Evolutionary conservation across 192 early-diverging fungal species (phyloP), one percentile per base, ranked within the genome.

Genomic region (Linnemannia schmuckeri): DNA sequence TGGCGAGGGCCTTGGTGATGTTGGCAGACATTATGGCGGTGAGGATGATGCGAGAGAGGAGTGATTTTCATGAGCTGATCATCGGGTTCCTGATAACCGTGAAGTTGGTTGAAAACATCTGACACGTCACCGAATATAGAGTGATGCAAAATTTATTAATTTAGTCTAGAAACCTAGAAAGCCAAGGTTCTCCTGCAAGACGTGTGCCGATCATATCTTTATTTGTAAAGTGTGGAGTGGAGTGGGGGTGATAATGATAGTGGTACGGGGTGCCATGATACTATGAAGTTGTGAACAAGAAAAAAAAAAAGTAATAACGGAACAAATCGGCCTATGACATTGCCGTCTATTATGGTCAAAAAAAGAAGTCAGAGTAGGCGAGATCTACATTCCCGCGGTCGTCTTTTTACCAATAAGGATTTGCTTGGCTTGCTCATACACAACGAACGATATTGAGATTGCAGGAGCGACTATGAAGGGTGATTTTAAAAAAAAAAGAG

Each of bases 381-480:
- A n/a, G 35, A 30, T 77, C 69, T 86, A 86, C 84, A 86, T 86
- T 71, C 84, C 84, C 22, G 72, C 84, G 0, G 84, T 86, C 0
- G 79, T 86, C 79, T 86, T 86, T 30, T 86, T 86, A 42, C 84
- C 91, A 78, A 88, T 83, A 79, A 96, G 86, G 20, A 90, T 63
- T 24, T 96, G 95, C 85, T 95, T 96, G 79, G 92, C 94, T 83
- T 93, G 88, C 81, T 97, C 96, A 70, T 97, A 96, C 20, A 95
- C 93, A 80, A 94, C 94, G 89, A 97, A 96, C 69, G 94, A 95
- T 52, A 97, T 94, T 76, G 94, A 94, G 69, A 96, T 96, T 18
- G 95, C 96, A 27, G 96, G 96, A 0, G 94, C 95, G 5, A 97
- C 84, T 85, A 61, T 6, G 38, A 44, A 9, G 37, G 13, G 40